Conservation (phyloP, 371 early-diverging fungal genomes). For the Mitosporidium daphniae region DNA sequence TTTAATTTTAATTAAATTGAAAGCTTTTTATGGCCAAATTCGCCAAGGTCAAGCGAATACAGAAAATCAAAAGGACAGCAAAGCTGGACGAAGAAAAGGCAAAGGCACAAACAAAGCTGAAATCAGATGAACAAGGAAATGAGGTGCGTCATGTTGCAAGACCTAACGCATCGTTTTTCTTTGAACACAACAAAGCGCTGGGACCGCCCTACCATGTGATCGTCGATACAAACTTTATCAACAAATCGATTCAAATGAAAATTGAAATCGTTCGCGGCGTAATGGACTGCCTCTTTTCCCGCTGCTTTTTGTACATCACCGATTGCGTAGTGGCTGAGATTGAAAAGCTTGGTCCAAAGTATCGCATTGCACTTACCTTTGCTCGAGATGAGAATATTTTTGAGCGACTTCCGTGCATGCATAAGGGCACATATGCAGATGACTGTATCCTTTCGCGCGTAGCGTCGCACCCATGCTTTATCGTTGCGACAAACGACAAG, state of each 20-base stretch:
- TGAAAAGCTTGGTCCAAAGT: constrained; percentile 89
- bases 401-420: constrained; percentile 74
- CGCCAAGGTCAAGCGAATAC: too few species aligned
- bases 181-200: constrained; percentile 68
- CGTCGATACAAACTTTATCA: constrained; percentile 98
- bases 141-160: too few species aligned
- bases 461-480: constrained; percentile 78
- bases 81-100: too few species aligned
- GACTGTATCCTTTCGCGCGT: constrained; percentile 89
- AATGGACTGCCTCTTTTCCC: constrained; percentile 72
- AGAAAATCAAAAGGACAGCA: too few species aligned
- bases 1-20: too few species aligned
- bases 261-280: constrained; percentile 72
- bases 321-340: constrained; percentile 98
- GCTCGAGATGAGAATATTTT: constrained; percentile 8
- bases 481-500: constrained; percentile 95
- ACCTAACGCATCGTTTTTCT: too few species aligned
- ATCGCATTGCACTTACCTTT: constrained; percentile 42
- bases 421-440: constrained; percentile 98
- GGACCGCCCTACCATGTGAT: constrained; percentile 92
- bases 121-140: too few species aligned
- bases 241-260: constrained; percentile 93
- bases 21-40: too few species aligned
- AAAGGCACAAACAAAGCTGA: too few species aligned
- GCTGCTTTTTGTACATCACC: constrained; percentile 64